A percentile compares a stretch with the other conserved stretches of the same genome.
Conservation (phyloP, 2,329 filamentous ascomycete genomes). For the Fusarium penzigii region DNA sequence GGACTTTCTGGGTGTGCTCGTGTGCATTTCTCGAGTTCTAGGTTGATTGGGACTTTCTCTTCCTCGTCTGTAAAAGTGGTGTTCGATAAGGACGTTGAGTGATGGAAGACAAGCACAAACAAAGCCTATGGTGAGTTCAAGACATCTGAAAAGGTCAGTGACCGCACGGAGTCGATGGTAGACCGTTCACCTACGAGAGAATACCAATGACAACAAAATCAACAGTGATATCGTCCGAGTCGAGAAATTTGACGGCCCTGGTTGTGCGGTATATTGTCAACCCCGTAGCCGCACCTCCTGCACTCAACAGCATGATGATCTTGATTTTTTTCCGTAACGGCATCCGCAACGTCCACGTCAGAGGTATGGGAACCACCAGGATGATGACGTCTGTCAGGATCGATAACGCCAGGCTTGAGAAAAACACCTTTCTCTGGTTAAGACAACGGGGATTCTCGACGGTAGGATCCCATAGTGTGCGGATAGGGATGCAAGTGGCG, state of each 20-base stretch:
- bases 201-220: conserved; percentile 20
- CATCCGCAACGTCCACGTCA: conserved; percentile 19
- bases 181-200: conserved; percentile 24
- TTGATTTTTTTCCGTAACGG: conserved; percentile 21
- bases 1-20: neutral
- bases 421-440: conserved; percentile 34
- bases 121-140: conserved; percentile 24
- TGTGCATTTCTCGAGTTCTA: neutral
- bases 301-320: conserved; percentile 19
- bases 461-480: conserved; percentile 39
- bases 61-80: conserved; percentile 11
- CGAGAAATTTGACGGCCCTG: conserved; percentile 12
- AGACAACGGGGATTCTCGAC: conserved; percentile 33
- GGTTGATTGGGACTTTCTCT: neutral
- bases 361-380: conserved; percentile 15
- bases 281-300: conserved; percentile 22
- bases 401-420: conserved; percentile 14
- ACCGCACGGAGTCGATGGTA: accelerated
- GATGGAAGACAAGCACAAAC: conserved; percentile 26
- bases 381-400: conserved; percentile 23
- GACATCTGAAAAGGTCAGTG: conserved; percentile 4
- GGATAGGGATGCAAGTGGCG: conserved; percentile 42
- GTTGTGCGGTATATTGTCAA: conserved; percentile 15
- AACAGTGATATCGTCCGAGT: conserved; percentile 21
- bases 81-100: conserved; percentile 18